Base-by-base conservation (phyloP, 331 rosid species). In the Saraca asoca region DNA sequence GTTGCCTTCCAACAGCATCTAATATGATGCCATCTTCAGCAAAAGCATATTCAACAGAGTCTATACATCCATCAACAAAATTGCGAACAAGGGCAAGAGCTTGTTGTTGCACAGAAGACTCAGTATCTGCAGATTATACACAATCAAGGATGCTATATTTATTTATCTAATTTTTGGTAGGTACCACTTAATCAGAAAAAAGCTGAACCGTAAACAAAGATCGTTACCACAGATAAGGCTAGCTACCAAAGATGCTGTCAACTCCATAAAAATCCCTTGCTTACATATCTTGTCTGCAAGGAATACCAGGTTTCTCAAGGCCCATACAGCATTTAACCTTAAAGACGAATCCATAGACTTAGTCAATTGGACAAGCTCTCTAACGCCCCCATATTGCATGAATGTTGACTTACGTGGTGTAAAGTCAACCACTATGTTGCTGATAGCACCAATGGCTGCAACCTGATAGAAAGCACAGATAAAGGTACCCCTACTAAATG, bases 71-170 rank as follows among this genome's bases (percentile, higher is more conserved):
- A 80, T 88, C 97, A 69, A 93, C 82, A 56, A 93, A 83, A 84
- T 93, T 93, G 67, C 97, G 78, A 64, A 93, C 77, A 75, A 93
- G 89, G 59, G 85, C 88, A 71, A 90, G 87, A 71, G 97, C 86
- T 69, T 84, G 90, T 85, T 79, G 90, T 80, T 86, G 97, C 72
- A 93, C 91, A 60, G 78, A 81, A 70, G 91, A 75, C 85, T 90
- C 96, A 2, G 98, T 78, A 72, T 93, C 98, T 93, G 91, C 75
- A 75, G 69, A 33, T 61, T 63, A 54, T 57, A 67, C 57, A 43
- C 64, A 78, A 57, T 69, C 53, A 74, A 45, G 63, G 34, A 68
- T 49, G 9, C 50, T 19, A 10, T 24, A 24, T 3, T 24, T 24
- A 24, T 1, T 24, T 24, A 24, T 24, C 1, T 24, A 24, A 46